Conservation (phyloP, 768 basidiomycete species). For the Hemileccinum rubropunctum region DNA sequence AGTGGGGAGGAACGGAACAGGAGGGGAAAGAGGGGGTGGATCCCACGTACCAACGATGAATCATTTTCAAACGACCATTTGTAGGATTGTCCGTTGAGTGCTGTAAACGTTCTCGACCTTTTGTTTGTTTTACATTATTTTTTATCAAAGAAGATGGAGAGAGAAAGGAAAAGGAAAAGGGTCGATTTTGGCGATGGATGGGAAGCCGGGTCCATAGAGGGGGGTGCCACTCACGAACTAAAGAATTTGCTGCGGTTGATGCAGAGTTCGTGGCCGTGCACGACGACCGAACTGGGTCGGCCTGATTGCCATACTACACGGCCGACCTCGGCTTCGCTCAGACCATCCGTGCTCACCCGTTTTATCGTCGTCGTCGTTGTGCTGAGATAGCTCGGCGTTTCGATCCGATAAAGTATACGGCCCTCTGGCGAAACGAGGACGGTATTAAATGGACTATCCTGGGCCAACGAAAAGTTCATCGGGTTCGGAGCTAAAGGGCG, state of each 20-base stretch:
- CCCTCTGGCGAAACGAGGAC: slow-evolving; percentile 30
- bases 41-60: slow-evolving; percentile 25
- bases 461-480: slow-evolving; percentile 33
- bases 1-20: no score
- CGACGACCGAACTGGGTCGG: slow-evolving; percentile 23
- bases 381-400: slow-evolving; percentile 20
- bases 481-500: background rate
- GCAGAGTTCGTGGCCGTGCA: slow-evolving; percentile 28
- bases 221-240: slow-evolving; percentile 26
- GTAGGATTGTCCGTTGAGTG: slow-evolving; percentile 33
- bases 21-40: background rate
- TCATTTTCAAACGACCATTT: slow-evolving; percentile 35
- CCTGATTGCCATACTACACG: slow-evolving; percentile 32
- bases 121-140: slow-evolving; percentile 1
- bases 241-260: slow-evolving; percentile 26
- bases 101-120: slow-evolving; percentile 33
- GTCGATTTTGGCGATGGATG: background rate
- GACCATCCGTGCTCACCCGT: slow-evolving; percentile 22
- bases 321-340: slow-evolving; percentile 26
- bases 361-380: slow-evolving; percentile 23
- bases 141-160: background rate
- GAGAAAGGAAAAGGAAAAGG: background rate
- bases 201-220: background rate
- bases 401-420: slow-evolving; percentile 28
- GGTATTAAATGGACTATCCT: slow-evolving; percentile 33